A percentile compares a stretch with the other conserved stretches of the same genome.
Conservation (phyloP, 2,329 filamentous ascomycete species). For the Ophiostoma ips region DNA sequence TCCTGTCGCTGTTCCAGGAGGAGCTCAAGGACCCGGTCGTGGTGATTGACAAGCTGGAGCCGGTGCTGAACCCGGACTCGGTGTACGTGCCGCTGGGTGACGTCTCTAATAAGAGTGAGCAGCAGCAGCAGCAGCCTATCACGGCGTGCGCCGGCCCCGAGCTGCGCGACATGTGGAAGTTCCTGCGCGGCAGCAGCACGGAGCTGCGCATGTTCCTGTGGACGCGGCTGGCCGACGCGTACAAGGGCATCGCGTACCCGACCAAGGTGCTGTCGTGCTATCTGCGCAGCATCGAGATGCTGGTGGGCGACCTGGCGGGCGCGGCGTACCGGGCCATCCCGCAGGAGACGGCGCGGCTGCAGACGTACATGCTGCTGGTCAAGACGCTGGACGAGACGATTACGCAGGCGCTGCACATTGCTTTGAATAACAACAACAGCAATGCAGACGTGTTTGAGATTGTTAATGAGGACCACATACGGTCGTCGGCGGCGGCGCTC, state of each 20-base stretch:
- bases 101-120: no score
- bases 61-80: slow-evolving; percentile 64
- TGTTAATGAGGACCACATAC: slow-evolving; percentile 66
- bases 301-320: slow-evolving; percentile 47
- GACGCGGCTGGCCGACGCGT: slow-evolving; percentile 82
- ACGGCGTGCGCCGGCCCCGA: slow-evolving; percentile 40
- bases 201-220: slow-evolving; percentile 78
- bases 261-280: slow-evolving; percentile 84
- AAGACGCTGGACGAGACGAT: slow-evolving; percentile 68
- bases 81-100: slow-evolving; percentile 26
- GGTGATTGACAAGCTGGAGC: slow-evolving; percentile 84
- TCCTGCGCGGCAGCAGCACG: slow-evolving; percentile 67
- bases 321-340: slow-evolving; percentile 50
- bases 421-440: slow-evolving; percentile 35
- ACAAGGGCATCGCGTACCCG: slow-evolving; percentile 67
- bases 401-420: slow-evolving; percentile 53
- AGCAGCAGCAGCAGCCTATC: slow-evolving; percentile 24
- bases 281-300: slow-evolving; percentile 71
- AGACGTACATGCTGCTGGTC: slow-evolving; percentile 60
- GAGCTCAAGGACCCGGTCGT: slow-evolving; percentile 67
- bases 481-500: slow-evolving; percentile 56
- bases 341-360: slow-evolving; percentile 50
- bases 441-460: slow-evolving; percentile 48
- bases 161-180: slow-evolving; percentile 69
- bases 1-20: slow-evolving; percentile 75